phyloP scores from a whole-genome alignment of 164 flowering plant genomes.

The Vitis amurensis region DNA sequence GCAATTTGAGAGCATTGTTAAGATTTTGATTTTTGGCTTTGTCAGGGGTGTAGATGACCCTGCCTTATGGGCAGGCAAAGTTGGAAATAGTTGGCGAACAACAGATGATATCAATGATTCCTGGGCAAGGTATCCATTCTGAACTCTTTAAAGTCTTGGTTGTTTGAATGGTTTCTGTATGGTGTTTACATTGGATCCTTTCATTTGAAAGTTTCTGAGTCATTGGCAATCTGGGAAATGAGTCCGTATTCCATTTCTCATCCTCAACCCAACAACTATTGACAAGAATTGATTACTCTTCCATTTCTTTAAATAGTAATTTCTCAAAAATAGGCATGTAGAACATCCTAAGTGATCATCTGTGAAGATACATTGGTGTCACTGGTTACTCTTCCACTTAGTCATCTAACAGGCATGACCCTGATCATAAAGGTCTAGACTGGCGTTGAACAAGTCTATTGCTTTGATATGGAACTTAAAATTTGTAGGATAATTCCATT shows the following conservation, averaged over 20 bases:
- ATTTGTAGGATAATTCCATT: no score
- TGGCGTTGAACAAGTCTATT: neutral
- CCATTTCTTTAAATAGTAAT: no score
- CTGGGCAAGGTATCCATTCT: slow-evolving; percentile 74
- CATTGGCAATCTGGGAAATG: neutral
- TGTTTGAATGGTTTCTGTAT: neutral
- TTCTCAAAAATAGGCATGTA: no score
- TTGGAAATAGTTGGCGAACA: slow-evolving; percentile 98
- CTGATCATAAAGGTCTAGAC: neutral
- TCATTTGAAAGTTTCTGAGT: neutral
- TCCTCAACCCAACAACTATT: neutral
- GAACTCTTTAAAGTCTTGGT: neutral
- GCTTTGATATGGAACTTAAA: no score
- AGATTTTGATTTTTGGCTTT: slow-evolving; percentile 10
- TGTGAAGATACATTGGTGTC: neutral
- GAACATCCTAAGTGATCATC: neutral
- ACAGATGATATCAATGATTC: slow-evolving; percentile 91
- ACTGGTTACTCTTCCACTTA: neutral
- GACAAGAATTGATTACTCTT: neutral
- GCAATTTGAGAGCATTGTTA: neutral
- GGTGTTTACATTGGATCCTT: neutral
- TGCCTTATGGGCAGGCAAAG: slow-evolving; percentile 80
- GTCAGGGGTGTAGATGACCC: slow-evolving; percentile 93
- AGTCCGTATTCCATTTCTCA: neutral
- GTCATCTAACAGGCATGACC: neutral